phyloP scores from a whole-genome alignment of 2,329 filamentous ascomycete genomes.

The Trichoderma asperellum region DNA sequence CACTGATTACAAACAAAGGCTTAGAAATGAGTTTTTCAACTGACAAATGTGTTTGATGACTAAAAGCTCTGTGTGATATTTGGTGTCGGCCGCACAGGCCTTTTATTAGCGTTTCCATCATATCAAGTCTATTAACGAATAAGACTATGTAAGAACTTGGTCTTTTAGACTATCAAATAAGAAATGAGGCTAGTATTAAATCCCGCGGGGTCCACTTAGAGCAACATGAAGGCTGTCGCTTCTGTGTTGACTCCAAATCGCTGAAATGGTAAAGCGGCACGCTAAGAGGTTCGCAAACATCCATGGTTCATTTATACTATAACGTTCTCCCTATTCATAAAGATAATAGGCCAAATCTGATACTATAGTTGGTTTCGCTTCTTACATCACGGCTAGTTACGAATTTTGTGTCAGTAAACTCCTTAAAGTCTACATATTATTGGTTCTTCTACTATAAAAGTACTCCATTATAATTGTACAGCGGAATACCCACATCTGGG shows the following conservation, averaged over 20 bases:
- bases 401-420: background rate
- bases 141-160: background rate
- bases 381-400: background rate
- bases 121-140: background rate
- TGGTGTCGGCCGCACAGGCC: background rate
- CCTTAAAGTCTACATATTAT: background rate
- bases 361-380: background rate
- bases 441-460: background rate
- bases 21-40: too few species aligned
- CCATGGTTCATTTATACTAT: background rate
- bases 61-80: background rate
- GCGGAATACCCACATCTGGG: background rate
- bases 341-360: background rate
- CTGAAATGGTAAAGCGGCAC: background rate
- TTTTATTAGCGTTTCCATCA: background rate
- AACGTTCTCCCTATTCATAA: background rate
- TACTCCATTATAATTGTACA: background rate
- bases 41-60: background rate
- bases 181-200: background rate
- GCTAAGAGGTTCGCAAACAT: background rate
- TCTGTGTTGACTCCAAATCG: background rate
- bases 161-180: background rate
- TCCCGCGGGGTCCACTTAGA: background rate
- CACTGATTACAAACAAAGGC: background rate
- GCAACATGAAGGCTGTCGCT: background rate